A percentile compares a stretch with the other conserved stretches of the same genome.
Evolutionary conservation across 306 rosid species (phyloP).

Genomic region (Fagus sylvatica): DNA sequence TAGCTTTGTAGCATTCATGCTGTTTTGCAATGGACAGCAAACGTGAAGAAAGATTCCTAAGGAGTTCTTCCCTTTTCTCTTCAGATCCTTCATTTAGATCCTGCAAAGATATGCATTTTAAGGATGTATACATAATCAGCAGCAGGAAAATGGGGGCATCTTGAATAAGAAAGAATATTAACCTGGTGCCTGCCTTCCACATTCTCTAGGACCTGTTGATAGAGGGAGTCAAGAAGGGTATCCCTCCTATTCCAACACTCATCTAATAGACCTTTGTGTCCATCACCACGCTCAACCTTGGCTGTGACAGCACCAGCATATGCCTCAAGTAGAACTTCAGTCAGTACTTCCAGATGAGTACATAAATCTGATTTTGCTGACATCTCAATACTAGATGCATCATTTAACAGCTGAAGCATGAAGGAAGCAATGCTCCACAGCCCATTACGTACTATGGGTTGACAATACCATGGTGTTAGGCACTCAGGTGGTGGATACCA

Average conservation of each 20-base stretch:
- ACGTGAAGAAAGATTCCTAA: conserved; percentile 56
- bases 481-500: conserved; percentile 99
- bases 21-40: conserved; percentile 78
- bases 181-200: conserved; percentile 64
- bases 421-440: conserved; percentile 74
- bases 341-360: conserved; percentile 64
- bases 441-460: conserved; percentile 75
- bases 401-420: conserved; percentile 74
- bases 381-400: conserved; percentile 59
- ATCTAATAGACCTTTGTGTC: conserved; percentile 71
- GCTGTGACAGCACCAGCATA: conserved; percentile 89
- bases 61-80: conserved; percentile 50
- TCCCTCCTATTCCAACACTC: conserved; percentile 93
- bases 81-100: conserved; percentile 50
- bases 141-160: conserved; percentile 21
- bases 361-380: conserved; percentile 64
- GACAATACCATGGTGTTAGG: conserved; percentile 92
- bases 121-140: conserved; percentile 24
- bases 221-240: conserved; percentile 67
- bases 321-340: conserved; percentile 84
- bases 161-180: conserved; percentile 27
- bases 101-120: conserved; percentile 52
- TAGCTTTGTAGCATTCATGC: conserved; percentile 76
- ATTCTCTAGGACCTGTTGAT: conserved; percentile 58
- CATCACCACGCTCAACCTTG: conserved; percentile 74